Evolutionary conservation across 305 asterid species (phyloP).

Genomic region (Lippia alba): DNA sequence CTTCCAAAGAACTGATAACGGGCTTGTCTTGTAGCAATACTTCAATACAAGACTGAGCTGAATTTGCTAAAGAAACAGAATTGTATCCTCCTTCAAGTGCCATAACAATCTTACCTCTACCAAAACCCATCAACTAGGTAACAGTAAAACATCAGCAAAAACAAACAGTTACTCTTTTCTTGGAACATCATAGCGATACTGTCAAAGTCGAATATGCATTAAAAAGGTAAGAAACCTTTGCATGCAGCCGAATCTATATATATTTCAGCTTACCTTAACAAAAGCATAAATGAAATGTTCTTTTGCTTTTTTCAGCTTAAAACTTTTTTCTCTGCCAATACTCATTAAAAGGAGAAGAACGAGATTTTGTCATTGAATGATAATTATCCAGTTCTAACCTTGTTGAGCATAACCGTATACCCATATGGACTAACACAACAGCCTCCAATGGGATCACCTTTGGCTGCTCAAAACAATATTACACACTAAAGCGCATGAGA

Average conservation of each 20-base stretch:
- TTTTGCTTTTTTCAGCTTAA: too few species aligned
- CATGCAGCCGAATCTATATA: too few species aligned
- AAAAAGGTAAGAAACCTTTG: too few species aligned
- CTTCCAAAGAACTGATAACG: too few species aligned
- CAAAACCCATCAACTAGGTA: conserved; percentile 86
- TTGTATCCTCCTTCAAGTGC: conserved; percentile 98
- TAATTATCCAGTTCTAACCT: conserved; percentile 57
- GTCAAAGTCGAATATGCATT: too few species aligned
- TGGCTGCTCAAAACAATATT: conserved; percentile 63
- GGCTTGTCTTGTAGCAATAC: too few species aligned
- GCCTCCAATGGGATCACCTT: conserved; percentile 86
- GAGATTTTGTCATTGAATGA: conserved; percentile 22
- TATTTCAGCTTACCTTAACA: too few species aligned
- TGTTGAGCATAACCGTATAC: conserved; percentile 80
- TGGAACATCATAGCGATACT: too few species aligned
- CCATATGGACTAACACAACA: conserved; percentile 89
- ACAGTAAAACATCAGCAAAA: conserved; percentile 33
- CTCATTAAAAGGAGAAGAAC: conserved; percentile 13
- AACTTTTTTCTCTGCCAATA: too few species aligned
- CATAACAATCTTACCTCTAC: conserved; percentile 89
- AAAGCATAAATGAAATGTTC: too few species aligned
- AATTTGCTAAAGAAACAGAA: conserved; percentile 78
- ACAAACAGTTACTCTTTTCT: conserved; percentile 13
- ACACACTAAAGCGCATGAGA: conserved; percentile 23
- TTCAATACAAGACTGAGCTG: conserved; percentile 85